phyloP scores from a whole-genome alignment of 805 yeast genomes.

The Lachancea kluyveri region DNA sequence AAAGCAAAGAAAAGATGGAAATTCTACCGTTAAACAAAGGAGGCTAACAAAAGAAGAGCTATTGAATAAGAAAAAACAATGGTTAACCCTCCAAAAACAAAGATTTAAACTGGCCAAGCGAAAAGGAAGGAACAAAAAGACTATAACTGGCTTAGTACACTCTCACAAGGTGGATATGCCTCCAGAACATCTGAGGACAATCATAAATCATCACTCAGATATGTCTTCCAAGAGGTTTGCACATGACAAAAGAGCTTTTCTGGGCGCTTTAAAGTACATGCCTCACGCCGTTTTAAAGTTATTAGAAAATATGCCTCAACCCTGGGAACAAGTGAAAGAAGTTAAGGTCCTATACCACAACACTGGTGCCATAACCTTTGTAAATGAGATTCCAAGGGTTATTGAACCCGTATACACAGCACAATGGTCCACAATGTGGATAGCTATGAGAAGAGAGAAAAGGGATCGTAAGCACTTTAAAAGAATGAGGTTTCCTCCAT shows the following conservation, averaged over 20 bases:
- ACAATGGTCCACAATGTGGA: conserved; percentile 95
- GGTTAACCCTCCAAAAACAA: conserved; percentile 59
- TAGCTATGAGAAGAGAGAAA: conserved; percentile 89
- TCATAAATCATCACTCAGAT: conserved; percentile 78
- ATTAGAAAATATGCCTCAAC: conserved; percentile 95
- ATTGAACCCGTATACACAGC: conserved; percentile 87
- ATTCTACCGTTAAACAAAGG: conserved; percentile 1
- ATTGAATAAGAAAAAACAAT: conserved; percentile 35
- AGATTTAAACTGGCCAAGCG: conserved; percentile 35
- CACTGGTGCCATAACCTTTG: conserved; percentile 93
- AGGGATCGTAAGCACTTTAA: conserved; percentile 85
- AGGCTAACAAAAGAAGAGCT: conserved; percentile 19
- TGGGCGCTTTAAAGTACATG: conserved; percentile 89
- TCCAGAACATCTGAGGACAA: conserved; percentile 84
- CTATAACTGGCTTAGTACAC: conserved; percentile 38
- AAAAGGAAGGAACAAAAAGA: conserved; percentile 18
- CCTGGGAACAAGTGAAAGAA: conserved; percentile 88
- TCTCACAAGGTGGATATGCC: conserved; percentile 79
- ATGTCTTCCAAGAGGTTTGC: conserved; percentile 73
- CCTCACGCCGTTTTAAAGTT: conserved; percentile 92
- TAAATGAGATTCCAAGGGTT: conserved; percentile 86
- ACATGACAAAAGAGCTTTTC: conserved; percentile 76
- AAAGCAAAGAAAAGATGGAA: neutral
- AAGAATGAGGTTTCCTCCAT: conserved; percentile 90
- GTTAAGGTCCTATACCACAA: conserved; percentile 85